Evolutionary conservation across 352 stramenopile species (phyloP), one percentile per base, ranked within the genome.

Genomic region (Globisporangium paddicum): DNA sequence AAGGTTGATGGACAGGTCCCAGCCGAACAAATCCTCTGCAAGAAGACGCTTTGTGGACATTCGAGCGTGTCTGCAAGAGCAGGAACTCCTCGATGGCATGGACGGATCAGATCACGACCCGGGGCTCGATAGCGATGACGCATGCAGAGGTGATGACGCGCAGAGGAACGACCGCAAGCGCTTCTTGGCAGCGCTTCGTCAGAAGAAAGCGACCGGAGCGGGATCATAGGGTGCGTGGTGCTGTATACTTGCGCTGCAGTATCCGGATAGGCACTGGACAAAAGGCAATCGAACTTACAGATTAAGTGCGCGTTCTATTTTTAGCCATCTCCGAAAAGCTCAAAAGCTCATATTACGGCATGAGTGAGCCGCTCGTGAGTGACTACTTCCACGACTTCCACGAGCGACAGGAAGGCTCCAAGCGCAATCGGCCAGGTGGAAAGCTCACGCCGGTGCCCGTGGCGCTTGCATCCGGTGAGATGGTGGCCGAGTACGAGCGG

Each of bases 401-500:
- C 37, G 18, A 16, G 13, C 11, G 11, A 41, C 13, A 41, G 13
- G 37, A 41, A 41, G 37, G 13, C 37, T 41, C 37, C 13, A 41
- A n/a, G 37, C 13, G 3, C 37, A 14, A n/a, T 14, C 13, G 37
- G 5, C 37, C 37, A n/a, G 5, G 28, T 32, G 28, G 28, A 6
- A 3, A 32, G 28, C 6, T 2, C 37, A 16, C 13, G 26, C 55
- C 62, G 30, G 59, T 67, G 37, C 40, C 49, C 16, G 55, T 63
- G 48, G 48, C 62, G 25, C 42, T 67, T 9, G 47, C 34, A n/a
- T 45, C 42, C 0, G 62, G 49, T 7, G 62, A 67, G 55, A 58
- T 32, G 3, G 38, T 61, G 8, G 32, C 42, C 56, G 10, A 63
- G 16, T 66, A 70, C 55, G 50, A 73, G 42, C 7, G 50, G 18